Evolutionary conservation across 306 rosid species (phyloP), one percentile per base, ranked within the genome.

Genomic region (Dicorynia guianensis): DNA sequence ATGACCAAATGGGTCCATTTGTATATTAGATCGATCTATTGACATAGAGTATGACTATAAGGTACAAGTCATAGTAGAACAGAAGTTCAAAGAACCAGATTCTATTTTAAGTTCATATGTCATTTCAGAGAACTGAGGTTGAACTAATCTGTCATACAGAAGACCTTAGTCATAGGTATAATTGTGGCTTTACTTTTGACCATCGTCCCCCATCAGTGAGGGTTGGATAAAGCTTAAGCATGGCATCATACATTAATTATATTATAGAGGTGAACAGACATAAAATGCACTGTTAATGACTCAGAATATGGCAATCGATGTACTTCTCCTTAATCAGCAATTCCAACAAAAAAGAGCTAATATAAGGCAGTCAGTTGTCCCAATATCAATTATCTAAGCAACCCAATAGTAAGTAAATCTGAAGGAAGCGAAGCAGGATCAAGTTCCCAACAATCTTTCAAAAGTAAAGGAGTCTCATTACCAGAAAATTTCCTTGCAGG

Each of bases 371-470:
- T 60, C 72, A 40, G 58, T 46, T 57, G 66, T 69, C 54, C 50
- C 25, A 65, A 8, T 20, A 19, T 53, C 35, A 79, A 42, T 61
- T 36, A 76, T 75, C 9, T 53, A 49, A 1, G 30, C 30, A 1
- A 2, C 30, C 2, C 78, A 69, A 76, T 71, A 38, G 87, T 80
- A 35, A 89, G 93, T 77, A 92, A 80, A 83, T 90, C 88, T 12
- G 93, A 67, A 62, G 97, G 91, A 86, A 95, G 97, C 8, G 97
- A 92, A 63, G 97, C 98, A 42, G 97, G 98, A 86, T 95, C 97
- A 66, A 95, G 98, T 54, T 95, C 97, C 98, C 97, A 92, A 76
- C 91, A 95, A 67, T 83, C 87, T 79, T 89, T 89, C 75, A 85
- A 39, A 69, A 83, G 79, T 50, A 79, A 85, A 54, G 90, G 79